Percentiles rank a stretch among this genome's conserved stretches.
Evolutionary conservation across 768 basidiomycete species (phyloP).

Genomic region (Phanerochaete carnosa): DNA sequence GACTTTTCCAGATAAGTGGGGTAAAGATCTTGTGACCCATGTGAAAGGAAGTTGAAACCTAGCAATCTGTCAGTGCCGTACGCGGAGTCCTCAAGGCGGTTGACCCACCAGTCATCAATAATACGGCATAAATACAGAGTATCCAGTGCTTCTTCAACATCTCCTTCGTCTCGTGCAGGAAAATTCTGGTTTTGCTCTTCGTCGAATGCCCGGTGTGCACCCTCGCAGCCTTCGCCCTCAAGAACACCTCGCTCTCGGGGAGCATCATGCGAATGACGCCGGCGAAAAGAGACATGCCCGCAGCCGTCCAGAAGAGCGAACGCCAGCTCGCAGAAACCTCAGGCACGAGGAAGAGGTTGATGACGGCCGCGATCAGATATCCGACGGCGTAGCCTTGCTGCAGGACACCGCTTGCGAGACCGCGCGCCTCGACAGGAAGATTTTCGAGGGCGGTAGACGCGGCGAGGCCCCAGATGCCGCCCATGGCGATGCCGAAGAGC

Average conservation of each 20-base stretch:
- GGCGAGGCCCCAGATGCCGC: slow-evolving; percentile 85
- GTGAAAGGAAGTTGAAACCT: slow-evolving; percentile 53
- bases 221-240: slow-evolving; percentile 58
- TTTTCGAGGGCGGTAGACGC: slow-evolving; percentile 85
- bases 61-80: not conserved
- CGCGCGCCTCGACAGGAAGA: slow-evolving; percentile 82
- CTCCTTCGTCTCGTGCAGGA: slow-evolving; percentile 64
- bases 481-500: slow-evolving; percentile 87
- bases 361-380: slow-evolving; percentile 78
- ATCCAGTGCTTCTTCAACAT: slow-evolving; percentile 86
- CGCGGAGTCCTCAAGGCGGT: not conserved
- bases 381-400: slow-evolving; percentile 91
- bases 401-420: slow-evolving; percentile 78
- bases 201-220: slow-evolving; percentile 33
- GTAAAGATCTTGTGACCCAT: slow-evolving; percentile 66
- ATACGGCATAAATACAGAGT: slow-evolving; percentile 77
- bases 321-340: slow-evolving; percentile 51
- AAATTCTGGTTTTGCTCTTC: slow-evolving; percentile 58
- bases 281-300: slow-evolving; percentile 67
- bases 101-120: slow-evolving; percentile 64
- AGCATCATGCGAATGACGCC: slow-evolving; percentile 61
- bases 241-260: slow-evolving; percentile 78
- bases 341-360: slow-evolving; percentile 67
- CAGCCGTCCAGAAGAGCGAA: slow-evolving; percentile 75
- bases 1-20: slow-evolving; percentile 68